These are phyloP conservation scores for Collybia sp. DNA, from an alignment of 768 basidiomycete genomes.

Conservation along the genomic window DNA sequence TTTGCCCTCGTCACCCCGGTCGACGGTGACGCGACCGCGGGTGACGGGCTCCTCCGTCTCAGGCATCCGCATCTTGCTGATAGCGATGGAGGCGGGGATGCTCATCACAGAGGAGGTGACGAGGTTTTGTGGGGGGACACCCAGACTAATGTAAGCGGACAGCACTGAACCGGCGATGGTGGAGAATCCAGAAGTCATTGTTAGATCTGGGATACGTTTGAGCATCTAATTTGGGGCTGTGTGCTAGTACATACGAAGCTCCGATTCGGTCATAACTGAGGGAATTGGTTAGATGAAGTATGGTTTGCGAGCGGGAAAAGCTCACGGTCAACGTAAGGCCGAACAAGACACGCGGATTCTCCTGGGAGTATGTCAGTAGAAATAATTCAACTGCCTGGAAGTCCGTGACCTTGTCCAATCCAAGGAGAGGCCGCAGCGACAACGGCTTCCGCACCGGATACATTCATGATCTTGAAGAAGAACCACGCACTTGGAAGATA, in stretches of 20 bases:
- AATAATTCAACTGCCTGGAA: background rate
- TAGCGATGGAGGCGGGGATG: constrained; percentile 91
- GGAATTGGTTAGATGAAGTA: too few species aligned
- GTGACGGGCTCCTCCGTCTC: constrained; percentile 86
- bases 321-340: constrained; percentile 70
- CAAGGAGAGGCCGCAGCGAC: constrained; percentile 91
- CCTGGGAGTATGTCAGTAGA: constrained; percentile 15
- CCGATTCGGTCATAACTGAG: constrained; percentile 73
- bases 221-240: constrained; percentile 8
- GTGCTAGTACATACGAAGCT: constrained; percentile 43
- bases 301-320: background rate
- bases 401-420: constrained; percentile 70
- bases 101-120: constrained; percentile 92
- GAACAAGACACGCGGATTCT: constrained; percentile 83
- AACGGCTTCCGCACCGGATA: constrained; percentile 91
- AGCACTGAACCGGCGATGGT: constrained; percentile 92
- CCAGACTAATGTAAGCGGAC: constrained; percentile 74
- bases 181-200: constrained; percentile 91
- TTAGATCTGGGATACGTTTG: constrained; percentile 39
- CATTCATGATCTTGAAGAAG: constrained; percentile 88
- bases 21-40: constrained; percentile 73
- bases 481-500: constrained; percentile 66
- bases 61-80: constrained; percentile 83
- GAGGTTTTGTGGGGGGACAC: constrained; percentile 75
- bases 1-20: constrained; percentile 57